These are phyloP conservation scores for Melaleuca alternifolia DNA, from an alignment of 345 rosid genomes.

Conservation along the genomic window DNA sequence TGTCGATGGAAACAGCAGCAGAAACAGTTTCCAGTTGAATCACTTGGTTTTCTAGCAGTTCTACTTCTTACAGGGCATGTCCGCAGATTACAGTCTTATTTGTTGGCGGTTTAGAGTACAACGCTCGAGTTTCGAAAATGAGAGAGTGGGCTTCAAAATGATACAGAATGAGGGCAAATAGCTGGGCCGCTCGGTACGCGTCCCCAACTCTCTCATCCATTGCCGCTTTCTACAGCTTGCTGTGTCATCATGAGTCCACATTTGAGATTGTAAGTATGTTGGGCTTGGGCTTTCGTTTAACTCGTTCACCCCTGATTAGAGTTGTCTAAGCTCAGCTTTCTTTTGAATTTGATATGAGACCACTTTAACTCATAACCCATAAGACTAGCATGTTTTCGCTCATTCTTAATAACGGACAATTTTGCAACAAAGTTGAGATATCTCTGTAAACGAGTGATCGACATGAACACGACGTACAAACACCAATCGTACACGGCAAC, in stretches of 20 bases:
- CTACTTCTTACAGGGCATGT: too few relatives aligned
- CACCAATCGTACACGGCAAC: background rate
- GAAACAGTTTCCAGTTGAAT: background rate
- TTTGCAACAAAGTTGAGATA: background rate
- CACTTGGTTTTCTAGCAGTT: background rate
- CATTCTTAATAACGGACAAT: background rate
- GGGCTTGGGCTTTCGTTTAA: background rate
- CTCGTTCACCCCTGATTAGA: background rate
- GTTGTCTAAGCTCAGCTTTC: background rate
- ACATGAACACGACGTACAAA: background rate
- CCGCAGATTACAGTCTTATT: too few relatives aligned
- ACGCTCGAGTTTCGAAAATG: background rate
- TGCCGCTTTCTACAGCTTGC: background rate
- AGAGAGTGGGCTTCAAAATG: background rate
- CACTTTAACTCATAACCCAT: background rate
- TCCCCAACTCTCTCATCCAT: background rate
- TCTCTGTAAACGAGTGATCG: background rate
- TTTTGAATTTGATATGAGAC: background rate
- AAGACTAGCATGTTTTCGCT: background rate
- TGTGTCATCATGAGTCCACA: rapidly evolving
- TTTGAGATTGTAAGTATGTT: background rate
- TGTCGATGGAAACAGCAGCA: background rate
- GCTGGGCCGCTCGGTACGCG: background rate
- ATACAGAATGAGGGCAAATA: background rate
- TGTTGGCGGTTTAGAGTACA: too few relatives aligned